Conservation (phyloP, 1,139 yeast genomes). For the Lodderomyces elongisporus region DNA sequence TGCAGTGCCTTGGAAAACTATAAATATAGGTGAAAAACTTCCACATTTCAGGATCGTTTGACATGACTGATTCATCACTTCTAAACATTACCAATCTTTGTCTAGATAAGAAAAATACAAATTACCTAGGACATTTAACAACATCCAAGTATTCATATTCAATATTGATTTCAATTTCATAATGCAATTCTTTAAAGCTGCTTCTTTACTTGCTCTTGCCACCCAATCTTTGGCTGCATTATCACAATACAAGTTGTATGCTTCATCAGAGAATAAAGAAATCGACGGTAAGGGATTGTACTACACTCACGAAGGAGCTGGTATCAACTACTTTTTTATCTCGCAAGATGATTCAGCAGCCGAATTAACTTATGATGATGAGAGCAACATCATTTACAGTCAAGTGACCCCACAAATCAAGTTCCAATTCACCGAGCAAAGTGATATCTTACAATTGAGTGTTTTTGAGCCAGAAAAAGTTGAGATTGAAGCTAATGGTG, state of each 20-base stretch:
- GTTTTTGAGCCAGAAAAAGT: not conserved
- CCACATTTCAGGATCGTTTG: too few species aligned
- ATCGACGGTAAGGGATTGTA: constrained; percentile 25
- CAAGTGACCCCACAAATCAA: constrained; percentile 2
- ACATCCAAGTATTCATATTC: too few species aligned
- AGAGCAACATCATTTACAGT: constrained; percentile 2
- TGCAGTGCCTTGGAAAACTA: too few species aligned
- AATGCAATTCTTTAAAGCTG: constrained; percentile 13
- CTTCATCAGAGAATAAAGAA: constrained; percentile 17
- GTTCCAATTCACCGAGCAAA: constrained; percentile 1
- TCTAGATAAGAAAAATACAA: too few species aligned
- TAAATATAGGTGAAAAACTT: too few species aligned
- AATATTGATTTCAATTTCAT: too few species aligned
- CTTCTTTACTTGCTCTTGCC: constrained; percentile 15
- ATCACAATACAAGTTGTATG: constrained; percentile 14
- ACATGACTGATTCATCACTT: too few species aligned
- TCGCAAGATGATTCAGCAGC: not conserved
- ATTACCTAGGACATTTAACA: too few species aligned
- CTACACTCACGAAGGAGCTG: constrained; percentile 52
- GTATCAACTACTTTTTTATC: constrained; percentile 42
- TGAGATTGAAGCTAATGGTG: constrained; percentile 16
- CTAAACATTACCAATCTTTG: too few species aligned
- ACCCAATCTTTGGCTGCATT: constrained; percentile 20
- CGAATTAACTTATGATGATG: constrained; percentile 4
- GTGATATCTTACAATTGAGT: constrained; percentile 4